Evolutionary conservation across 2,329 filamentous ascomycete species (phyloP).

Genomic region (Botrytis hyacinthi): DNA sequence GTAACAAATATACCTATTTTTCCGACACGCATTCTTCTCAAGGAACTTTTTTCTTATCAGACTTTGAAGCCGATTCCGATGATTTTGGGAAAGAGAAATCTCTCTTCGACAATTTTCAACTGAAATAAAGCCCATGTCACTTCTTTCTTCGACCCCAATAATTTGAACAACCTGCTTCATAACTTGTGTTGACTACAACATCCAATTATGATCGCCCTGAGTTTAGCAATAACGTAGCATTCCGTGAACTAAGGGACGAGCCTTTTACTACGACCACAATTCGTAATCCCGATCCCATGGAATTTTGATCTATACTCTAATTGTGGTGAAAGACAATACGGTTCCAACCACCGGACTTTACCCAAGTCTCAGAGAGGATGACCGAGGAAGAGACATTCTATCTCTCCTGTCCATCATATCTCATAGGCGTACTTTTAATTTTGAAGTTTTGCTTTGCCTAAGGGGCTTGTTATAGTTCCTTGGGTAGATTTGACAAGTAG

Average conservation of each 20-base stretch:
- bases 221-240: too few species aligned
- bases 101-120: neutral
- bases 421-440: neutral
- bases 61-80: neutral
- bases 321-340: neutral
- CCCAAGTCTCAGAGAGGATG: neutral
- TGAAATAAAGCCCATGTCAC: neutral
- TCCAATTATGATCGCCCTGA: too few species aligned
- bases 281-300: neutral
- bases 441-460: neutral
- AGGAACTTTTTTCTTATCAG: rapidly evolving
- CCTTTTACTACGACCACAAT: too few species aligned
- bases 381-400: neutral
- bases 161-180: neutral
- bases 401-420: neutral
- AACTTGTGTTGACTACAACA: neutral
- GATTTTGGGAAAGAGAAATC: too few species aligned
- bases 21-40: neutral
- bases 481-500: neutral
- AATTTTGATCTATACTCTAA: neutral
- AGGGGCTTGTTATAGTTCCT: neutral
- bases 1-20: neutral
- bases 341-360: rapidly evolving
- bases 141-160: neutral
- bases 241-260: too few species aligned